A percentile compares a stretch with the other conserved stretches of the same genome.
These are phyloP conservation scores for Manihot esculenta DNA, from an alignment of 441 rosid genomes.

Conservation along the genomic window DNA sequence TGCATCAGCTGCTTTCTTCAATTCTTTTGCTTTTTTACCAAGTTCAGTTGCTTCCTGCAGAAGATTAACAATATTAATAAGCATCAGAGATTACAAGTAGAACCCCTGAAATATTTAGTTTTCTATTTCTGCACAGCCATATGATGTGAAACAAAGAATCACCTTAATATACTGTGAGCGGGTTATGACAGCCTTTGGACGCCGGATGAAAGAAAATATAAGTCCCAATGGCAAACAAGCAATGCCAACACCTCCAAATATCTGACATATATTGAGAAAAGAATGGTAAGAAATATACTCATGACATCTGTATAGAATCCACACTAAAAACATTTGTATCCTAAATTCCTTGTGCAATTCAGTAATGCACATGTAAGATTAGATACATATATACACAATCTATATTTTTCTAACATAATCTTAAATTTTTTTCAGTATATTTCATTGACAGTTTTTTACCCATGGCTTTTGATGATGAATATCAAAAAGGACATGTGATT, in stretches of 20 bases:
- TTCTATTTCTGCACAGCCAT: not conserved
- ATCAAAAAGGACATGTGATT: not conserved
- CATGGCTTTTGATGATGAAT: not conserved
- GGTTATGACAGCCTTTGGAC: constrained; percentile 97
- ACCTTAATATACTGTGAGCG: constrained; percentile 98
- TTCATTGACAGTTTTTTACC: not conserved
- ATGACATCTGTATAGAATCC: not conserved
- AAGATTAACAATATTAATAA: constrained; percentile 17
- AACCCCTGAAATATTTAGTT: not conserved
- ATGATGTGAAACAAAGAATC: constrained; percentile 14
- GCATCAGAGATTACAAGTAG: constrained; percentile 4
- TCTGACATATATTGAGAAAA: constrained; percentile 45
- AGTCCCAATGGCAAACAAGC: constrained; percentile 94
- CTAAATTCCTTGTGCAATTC: not conserved
- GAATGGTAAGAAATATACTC: constrained; percentile 1
- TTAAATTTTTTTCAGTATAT: not conserved
- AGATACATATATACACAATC: not conserved
- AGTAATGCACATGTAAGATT: not conserved
- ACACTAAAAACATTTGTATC: not conserved
- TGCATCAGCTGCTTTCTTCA: constrained; percentile 92
- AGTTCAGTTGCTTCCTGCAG: constrained; percentile 96
- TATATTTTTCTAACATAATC: not conserved
- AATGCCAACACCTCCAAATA: constrained; percentile 98
- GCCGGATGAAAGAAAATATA: constrained; percentile 82
- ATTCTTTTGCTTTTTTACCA: constrained; percentile 91